A percentile compares a stretch with the other conserved stretches of the same genome.
Evolutionary conservation across 2,329 filamentous ascomycete genomes (phyloP).

Genomic region (Pseudocercospora macadamiae): DNA sequence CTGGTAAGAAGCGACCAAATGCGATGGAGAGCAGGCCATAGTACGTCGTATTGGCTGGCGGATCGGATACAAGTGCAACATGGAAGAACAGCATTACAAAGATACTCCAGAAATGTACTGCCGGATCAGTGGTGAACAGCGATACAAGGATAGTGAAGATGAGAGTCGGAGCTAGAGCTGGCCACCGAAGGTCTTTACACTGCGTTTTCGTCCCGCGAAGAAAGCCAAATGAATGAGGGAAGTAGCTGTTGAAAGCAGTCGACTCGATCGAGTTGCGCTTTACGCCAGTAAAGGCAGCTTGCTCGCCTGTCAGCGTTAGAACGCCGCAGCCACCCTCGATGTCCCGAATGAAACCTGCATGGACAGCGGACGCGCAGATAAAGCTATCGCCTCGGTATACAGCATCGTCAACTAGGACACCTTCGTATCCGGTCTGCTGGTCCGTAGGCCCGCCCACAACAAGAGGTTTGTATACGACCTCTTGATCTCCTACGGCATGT

Average conservation of each 20-base stretch:
- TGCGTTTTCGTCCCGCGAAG: slow-evolving; percentile 64
- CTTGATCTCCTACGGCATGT: slow-evolving; percentile 71
- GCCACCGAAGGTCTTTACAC: slow-evolving; percentile 80
- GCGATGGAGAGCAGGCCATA: slow-evolving; percentile 75
- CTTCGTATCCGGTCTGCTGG: slow-evolving; percentile 37
- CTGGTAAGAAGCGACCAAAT: slow-evolving; percentile 80
- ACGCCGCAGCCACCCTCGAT: slow-evolving; percentile 79
- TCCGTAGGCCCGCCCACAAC: slow-evolving; percentile 58
- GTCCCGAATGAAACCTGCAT: slow-evolving; percentile 76
- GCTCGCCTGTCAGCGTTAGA: slow-evolving; percentile 71
- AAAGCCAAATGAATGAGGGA: slow-evolving; percentile 85
- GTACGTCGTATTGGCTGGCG: slow-evolving; percentile 68
- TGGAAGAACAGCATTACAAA: slow-evolving; percentile 88
- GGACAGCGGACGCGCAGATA: slow-evolving; percentile 82
- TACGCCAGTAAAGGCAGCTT: slow-evolving; percentile 64
- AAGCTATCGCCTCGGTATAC: slow-evolving; percentile 88
- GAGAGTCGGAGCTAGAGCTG: slow-evolving; percentile 77
- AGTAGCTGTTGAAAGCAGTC: slow-evolving; percentile 80
- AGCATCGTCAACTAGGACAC: slow-evolving; percentile 49
- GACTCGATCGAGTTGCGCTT: slow-evolving; percentile 75
- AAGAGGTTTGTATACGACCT: slow-evolving; percentile 58
- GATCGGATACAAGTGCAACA: slow-evolving; percentile 85
- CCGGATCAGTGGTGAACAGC: slow-evolving; percentile 76
- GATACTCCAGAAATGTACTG: slow-evolving; percentile 80
- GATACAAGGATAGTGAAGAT: slow-evolving; percentile 77